Percentiles rank a stretch among this genome's conserved stretches.
Evolutionary conservation across 305 asterid species (phyloP).

Genomic region (Fraxinus latifolia): DNA sequence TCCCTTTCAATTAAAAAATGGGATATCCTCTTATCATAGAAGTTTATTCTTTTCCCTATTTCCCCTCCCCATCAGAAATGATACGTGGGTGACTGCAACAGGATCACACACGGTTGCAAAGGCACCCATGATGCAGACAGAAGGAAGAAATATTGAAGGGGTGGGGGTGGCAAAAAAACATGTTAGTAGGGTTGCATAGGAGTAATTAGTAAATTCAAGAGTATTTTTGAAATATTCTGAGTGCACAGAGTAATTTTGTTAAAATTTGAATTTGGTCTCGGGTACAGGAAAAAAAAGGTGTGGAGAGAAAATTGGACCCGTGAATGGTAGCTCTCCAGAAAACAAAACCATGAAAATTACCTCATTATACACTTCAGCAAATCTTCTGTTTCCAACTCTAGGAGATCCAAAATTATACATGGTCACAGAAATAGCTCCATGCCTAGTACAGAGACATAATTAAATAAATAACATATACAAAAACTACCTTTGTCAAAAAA

Average conservation of each 20-base stretch:
- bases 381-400: slow-evolving; percentile 88
- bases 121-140: background rate
- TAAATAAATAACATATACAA: background rate
- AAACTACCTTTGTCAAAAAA: background rate
- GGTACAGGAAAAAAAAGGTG: background rate
- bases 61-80: background rate
- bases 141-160: background rate
- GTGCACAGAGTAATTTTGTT: background rate
- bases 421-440: slow-evolving; percentile 73
- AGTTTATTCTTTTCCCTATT: background rate
- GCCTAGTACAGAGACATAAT: slow-evolving; percentile 41
- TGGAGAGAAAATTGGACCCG: background rate
- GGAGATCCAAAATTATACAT: slow-evolving; percentile 99
- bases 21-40: background rate
- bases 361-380: slow-evolving; percentile 88
- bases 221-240: background rate
- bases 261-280: background rate
- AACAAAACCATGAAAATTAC: slow-evolving; percentile 30
- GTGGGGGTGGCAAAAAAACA: background rate
- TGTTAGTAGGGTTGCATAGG: background rate
- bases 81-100: background rate
- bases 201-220: background rate
- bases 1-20: background rate
- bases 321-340: background rate
- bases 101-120: background rate